A percentile compares a stretch with the other conserved stretches of the same genome.
phyloP scores from a whole-genome alignment of 2,329 filamentous ascomycete genomes.

The Calonectria crousiana region DNA sequence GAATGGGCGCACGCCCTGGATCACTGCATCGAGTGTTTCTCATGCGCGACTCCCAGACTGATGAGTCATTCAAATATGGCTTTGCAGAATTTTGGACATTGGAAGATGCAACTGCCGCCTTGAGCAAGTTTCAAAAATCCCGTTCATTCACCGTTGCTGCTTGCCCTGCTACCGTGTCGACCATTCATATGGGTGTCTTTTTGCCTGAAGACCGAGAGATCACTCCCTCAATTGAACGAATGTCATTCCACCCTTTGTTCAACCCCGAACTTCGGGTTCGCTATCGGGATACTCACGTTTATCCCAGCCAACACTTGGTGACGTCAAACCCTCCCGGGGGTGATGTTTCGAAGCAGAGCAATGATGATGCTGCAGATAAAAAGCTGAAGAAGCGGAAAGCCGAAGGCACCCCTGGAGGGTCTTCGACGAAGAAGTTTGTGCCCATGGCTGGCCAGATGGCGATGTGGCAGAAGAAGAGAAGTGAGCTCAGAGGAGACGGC shows the following conservation, averaged over 20 bases:
- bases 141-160: conserved; percentile 84
- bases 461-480: conserved; percentile 59
- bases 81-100: conserved; percentile 86
- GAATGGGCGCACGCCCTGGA: conserved; percentile 77
- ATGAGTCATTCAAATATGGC: conserved; percentile 83
- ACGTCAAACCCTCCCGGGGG: conserved; percentile 61
- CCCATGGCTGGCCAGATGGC: conserved; percentile 59
- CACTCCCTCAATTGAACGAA: conserved; percentile 67
- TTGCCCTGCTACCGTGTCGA: conserved; percentile 76
- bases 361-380: conserved; percentile 49
- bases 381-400: conserved; percentile 68
- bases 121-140: conserved; percentile 77
- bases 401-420: conserved; percentile 50
- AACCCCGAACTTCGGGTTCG: conserved; percentile 76
- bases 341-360: conserved; percentile 39
- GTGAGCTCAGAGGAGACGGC: conserved; percentile 51
- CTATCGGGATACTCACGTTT: conserved; percentile 83
- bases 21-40: conserved; percentile 83
- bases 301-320: conserved; percentile 74
- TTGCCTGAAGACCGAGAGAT: conserved; percentile 75
- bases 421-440: conserved; percentile 52
- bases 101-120: conserved; percentile 80
- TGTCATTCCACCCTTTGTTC: conserved; percentile 77
- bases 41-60: conserved; percentile 77
- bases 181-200: conserved; percentile 88